These are phyloP conservation scores for Colletotrichum scovillei DNA, from an alignment of 2,329 filamentous ascomycete species.

Conservation along the genomic window DNA sequence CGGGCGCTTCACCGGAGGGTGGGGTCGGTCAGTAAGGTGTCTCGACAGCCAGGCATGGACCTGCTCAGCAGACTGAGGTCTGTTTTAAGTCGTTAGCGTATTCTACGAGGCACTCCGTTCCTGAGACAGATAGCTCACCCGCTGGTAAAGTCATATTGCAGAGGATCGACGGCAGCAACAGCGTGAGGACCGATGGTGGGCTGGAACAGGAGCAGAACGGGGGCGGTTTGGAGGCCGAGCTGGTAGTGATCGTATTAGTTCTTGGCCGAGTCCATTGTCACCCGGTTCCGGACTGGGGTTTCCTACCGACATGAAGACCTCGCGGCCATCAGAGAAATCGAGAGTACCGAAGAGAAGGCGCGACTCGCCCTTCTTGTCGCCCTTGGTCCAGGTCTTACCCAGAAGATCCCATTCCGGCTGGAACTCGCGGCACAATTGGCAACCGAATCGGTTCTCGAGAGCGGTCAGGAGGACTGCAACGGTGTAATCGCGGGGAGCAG, in stretches of 20 bases:
- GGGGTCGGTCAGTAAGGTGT: slow-evolving; percentile 81
- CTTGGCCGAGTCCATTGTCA: not conserved
- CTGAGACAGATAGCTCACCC: slow-evolving; percentile 67
- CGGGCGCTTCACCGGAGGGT: slow-evolving; percentile 83
- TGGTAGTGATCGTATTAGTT: slow-evolving; percentile 50
- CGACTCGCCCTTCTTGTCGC: slow-evolving; percentile 79
- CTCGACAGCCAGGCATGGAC: slow-evolving; percentile 83
- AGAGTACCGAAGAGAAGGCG: slow-evolving; percentile 84
- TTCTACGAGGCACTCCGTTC: not conserved
- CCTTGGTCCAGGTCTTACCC: slow-evolving; percentile 86
- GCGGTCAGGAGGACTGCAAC: slow-evolving; percentile 88
- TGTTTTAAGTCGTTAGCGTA: slow-evolving; percentile 47
- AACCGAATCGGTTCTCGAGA: slow-evolving; percentile 84
- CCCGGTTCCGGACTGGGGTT: not conserved
- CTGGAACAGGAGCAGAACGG: slow-evolving; percentile 87
- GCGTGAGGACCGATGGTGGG: slow-evolving; percentile 87
- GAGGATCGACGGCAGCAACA: slow-evolving; percentile 72
- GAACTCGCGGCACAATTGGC: slow-evolving; percentile 88
- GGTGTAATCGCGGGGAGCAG: slow-evolving; percentile 84
- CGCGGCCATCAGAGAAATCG: slow-evolving; percentile 87
- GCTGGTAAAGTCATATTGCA: slow-evolving; percentile 85
- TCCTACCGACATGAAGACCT: slow-evolving; percentile 86
- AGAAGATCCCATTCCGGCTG: slow-evolving; percentile 94
- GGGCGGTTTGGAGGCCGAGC: slow-evolving; percentile 94
- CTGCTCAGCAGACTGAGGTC: slow-evolving; percentile 79